phyloP scores from a whole-genome alignment of 192 early-diverging fungal species.

The Chytriomyces hyalinus region DNA sequence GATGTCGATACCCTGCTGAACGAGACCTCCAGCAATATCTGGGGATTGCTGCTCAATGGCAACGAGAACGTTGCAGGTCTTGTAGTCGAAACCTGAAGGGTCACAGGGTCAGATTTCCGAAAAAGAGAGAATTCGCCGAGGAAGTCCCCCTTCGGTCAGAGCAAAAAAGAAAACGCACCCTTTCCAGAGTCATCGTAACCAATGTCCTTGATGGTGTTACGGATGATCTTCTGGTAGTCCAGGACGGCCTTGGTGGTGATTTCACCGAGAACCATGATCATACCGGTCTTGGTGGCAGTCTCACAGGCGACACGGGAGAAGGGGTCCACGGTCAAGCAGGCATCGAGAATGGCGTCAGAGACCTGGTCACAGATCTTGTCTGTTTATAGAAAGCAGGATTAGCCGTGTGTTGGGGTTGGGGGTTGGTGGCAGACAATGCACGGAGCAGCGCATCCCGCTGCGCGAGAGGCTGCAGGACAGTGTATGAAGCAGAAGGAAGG shows the following conservation, averaged over 20 bases:
- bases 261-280: conserved; percentile 99
- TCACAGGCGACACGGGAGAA: conserved; percentile 99
- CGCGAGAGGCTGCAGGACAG: background rate
- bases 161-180: conserved; percentile 45
- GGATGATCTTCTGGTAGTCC: conserved; percentile 99
- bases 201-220: conserved; percentile 98
- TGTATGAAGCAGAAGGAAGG: background rate
- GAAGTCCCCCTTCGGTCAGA: no score
- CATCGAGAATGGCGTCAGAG: conserved; percentile 98
- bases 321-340: conserved; percentile 87
- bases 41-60: conserved; percentile 99
- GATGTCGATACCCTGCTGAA: conserved; percentile 86
- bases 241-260: conserved; percentile 98
- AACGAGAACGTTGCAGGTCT: conserved; percentile 99
- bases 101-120: conserved; percentile 10
- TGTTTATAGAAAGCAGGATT: conserved; percentile 23
- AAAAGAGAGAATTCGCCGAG: no score
- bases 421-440: background rate
- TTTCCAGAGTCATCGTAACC: conserved; percentile 99
- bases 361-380: conserved; percentile 99
- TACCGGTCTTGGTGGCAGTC: conserved; percentile 99
- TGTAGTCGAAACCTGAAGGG: conserved; percentile 91
- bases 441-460: background rate
- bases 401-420: background rate
- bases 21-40: conserved; percentile 97